phyloP scores from a whole-genome alignment of 2,329 filamentous ascomycete genomes.

The Cordyceps pruinosa region DNA sequence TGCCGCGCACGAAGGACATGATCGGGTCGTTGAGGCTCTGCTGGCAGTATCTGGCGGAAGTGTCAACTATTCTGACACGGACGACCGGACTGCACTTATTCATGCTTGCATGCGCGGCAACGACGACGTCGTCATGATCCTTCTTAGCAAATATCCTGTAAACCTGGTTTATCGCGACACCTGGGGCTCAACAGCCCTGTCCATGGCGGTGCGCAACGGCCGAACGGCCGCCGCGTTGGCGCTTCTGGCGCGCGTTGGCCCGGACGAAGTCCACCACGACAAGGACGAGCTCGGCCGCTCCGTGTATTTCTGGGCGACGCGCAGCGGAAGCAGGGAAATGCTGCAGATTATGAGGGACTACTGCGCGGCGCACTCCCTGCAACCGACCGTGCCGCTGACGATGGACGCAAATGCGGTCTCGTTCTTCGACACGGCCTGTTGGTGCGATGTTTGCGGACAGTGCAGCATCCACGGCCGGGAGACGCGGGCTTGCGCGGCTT shows the following conservation, averaged over 20 bases:
- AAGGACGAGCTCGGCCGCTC: background rate
- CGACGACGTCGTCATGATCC: background rate
- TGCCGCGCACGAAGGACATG: background rate
- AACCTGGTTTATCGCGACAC: background rate
- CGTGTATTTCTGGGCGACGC: background rate
- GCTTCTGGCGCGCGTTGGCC: background rate
- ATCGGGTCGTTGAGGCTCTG: background rate
- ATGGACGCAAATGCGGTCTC: background rate
- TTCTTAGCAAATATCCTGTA: background rate
- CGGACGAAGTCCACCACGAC: background rate
- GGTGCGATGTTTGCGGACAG: conserved; percentile 15
- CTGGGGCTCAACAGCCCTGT: conserved; percentile 6
- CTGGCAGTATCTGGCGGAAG: background rate
- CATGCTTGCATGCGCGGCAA: conserved; percentile 8
- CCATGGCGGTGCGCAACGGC: conserved; percentile 7
- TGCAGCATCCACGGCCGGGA: conserved; percentile 6
- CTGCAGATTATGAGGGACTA: background rate
- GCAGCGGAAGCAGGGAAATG: background rate
- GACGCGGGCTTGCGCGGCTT: conserved; percentile 8
- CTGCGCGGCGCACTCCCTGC: background rate
- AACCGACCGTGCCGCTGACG: background rate
- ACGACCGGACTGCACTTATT: conserved; percentile 6
- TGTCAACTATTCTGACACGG: background rate
- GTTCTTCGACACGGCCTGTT: background rate
- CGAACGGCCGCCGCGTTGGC: background rate